phyloP scores from a whole-genome alignment of 106 monocot genomes.

The Apostasia shenzhenica region DNA sequence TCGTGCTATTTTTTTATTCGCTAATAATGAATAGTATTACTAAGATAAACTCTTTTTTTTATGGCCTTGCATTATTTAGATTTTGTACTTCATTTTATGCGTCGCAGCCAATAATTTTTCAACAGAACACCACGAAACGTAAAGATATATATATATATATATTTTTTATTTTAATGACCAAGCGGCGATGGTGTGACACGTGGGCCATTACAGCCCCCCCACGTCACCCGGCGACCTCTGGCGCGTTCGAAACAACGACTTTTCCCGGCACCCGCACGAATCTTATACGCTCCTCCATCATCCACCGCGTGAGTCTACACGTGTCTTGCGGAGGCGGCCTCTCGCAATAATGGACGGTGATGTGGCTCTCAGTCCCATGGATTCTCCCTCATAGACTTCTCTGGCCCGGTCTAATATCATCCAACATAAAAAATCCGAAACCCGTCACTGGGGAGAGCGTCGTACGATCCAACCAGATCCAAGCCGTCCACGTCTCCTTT shows the following conservation, averaged over 20 bases:
- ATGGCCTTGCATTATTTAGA: no score
- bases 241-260: no score
- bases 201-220: not conserved
- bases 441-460: not conserved
- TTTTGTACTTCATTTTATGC: no score
- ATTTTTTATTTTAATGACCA: no score
- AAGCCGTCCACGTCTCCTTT: conserved; percentile 15
- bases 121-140: no score
- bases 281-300: not conserved
- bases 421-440: not conserved
- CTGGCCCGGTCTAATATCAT: not conserved
- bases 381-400: conserved; percentile 3
- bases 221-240: no score
- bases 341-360: conserved; percentile 1
- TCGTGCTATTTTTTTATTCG: no score
- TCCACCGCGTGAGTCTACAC: not conserved
- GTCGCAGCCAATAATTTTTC: no score
- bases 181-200: not conserved
- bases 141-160: no score
- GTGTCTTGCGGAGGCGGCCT: conserved; percentile 11
- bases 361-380: not conserved
- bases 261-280: no score
- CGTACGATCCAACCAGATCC: not conserved
- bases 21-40: no score
- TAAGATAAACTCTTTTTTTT: no score